Evolutionary conservation across 1,284 basidiomycete species (phyloP).

Genomic region (Cutaneotrichosporon arboriforme): DNA sequence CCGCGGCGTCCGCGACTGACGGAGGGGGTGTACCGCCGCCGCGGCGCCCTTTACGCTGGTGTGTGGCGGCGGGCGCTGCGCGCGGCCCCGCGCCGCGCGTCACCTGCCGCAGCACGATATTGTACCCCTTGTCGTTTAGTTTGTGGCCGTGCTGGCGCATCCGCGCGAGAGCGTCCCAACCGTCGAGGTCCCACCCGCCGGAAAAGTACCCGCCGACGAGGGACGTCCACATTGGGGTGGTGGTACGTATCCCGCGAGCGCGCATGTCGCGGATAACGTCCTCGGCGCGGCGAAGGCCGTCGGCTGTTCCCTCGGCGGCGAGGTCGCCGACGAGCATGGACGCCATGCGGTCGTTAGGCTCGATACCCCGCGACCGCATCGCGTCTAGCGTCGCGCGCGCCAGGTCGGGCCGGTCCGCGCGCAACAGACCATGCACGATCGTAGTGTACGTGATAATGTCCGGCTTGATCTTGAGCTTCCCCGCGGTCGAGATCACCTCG

Average conservation of each 20-base stretch:
- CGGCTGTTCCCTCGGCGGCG: slow-evolving; percentile 55
- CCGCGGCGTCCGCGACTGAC: slow-evolving; percentile 45
- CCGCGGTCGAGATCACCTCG: slow-evolving; percentile 56
- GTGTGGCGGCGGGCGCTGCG: too few species aligned
- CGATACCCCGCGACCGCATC: slow-evolving; percentile 67
- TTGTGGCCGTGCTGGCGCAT: slow-evolving; percentile 58
- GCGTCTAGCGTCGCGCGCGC: slow-evolving; percentile 58
- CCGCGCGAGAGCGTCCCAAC: slow-evolving; percentile 53
- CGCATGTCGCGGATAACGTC: slow-evolving; percentile 67
- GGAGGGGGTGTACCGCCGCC: too few species aligned
- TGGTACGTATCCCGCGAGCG: slow-evolving; percentile 43
- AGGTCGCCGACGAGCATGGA: slow-evolving; percentile 68
- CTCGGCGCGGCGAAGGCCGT: slow-evolving; percentile 60
- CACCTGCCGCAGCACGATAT: slow-evolving; percentile 59
- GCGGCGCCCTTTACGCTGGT: too few species aligned
- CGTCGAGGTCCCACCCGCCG: slow-evolving; percentile 41
- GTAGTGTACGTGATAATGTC: slow-evolving; percentile 77
- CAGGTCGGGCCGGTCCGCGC: slow-evolving; percentile 62
- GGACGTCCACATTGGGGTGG: slow-evolving; percentile 48
- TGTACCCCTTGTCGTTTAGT: slow-evolving; percentile 62
- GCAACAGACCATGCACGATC: slow-evolving; percentile 66
- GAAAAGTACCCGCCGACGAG: slow-evolving; percentile 44
- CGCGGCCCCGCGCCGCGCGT: not conserved
- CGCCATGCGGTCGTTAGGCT: slow-evolving; percentile 66
- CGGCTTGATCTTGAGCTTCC: slow-evolving; percentile 54